phyloP scores from a whole-genome alignment of 257 asterid species.

The Solanum rostratum region DNA sequence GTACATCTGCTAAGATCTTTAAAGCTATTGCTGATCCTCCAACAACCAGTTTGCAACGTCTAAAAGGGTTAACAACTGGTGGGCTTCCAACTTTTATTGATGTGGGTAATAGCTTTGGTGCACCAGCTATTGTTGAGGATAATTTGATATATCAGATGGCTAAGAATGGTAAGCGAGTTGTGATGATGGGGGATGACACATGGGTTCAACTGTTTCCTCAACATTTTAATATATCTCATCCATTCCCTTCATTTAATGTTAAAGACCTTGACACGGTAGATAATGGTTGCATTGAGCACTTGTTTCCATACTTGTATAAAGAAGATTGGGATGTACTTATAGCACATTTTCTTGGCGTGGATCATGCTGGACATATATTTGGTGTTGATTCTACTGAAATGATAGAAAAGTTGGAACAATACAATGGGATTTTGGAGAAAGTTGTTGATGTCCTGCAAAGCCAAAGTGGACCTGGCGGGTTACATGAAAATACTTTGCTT shows the following conservation, averaged over 20 bases:
- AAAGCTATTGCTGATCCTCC: slow-evolving; percentile 98
- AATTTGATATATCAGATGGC: slow-evolving; percentile 87
- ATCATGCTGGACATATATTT: too few relatives aligned
- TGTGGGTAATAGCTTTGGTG: slow-evolving; percentile 95
- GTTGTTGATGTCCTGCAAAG: too few relatives aligned
- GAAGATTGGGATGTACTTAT: too few relatives aligned
- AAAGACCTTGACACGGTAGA: too few relatives aligned
- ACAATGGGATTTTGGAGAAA: too few relatives aligned
- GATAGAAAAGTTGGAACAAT: too few relatives aligned
- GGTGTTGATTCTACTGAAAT: too few relatives aligned
- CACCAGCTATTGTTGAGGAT: slow-evolving; percentile 93
- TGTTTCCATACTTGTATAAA: too few relatives aligned
- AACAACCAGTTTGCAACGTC: slow-evolving; percentile 91
- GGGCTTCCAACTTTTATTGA: slow-evolving; percentile 97
- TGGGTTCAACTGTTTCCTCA: slow-evolving; percentile 89
- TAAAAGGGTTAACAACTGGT: slow-evolving; percentile 97
- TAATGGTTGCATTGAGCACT: too few relatives aligned
- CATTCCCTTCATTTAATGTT: slow-evolving; percentile 48
- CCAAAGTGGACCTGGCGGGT: too few relatives aligned
- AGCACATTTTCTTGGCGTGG: too few relatives aligned
- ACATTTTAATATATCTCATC: slow-evolving; percentile 61
- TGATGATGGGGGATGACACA: slow-evolving; percentile 98
- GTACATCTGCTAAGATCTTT: slow-evolving; percentile 57
- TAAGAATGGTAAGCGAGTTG: slow-evolving; percentile 79
- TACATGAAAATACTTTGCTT: too few relatives aligned